Evolutionary conservation across 208 protist genomes (phyloP), one percentile per base, ranked within the genome.

Genomic region (Trypanosoma conorhini): DNA sequence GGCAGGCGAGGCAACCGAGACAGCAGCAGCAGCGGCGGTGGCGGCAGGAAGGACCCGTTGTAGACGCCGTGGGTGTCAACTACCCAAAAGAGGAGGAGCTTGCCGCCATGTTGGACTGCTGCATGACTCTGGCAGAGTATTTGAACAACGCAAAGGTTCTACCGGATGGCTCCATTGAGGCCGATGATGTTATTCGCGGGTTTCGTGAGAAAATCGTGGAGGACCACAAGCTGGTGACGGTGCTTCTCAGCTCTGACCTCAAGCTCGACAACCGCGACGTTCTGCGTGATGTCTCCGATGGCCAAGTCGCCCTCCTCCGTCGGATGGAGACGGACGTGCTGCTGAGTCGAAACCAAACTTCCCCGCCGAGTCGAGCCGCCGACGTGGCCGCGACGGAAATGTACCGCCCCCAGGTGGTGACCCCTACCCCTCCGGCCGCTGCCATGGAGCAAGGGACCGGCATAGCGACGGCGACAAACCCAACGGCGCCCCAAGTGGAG

Each of bases 101-200:
- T 22, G 71, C 86, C 1, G 71, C 72, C 17, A 96, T 96, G 90
- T 78, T 96, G 24, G 90, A 96, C 26, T 77, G 74, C 22, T 93
- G 87, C 70, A 77, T 89, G 48, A 77, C 84, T 24, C 79, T 96
- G 51, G 83, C 87, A 40, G 90, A 96, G 83, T 93, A 92, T 70
- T 67, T 93, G 13, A 78, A 84, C 63, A 89, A 90, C 63, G 74
- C 77, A 10, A 80, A 77, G 46, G 69, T 79, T 56, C 50, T 76
- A 31, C 38, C 59, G 12, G 79, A 87, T 15, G 79, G 74, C 31
- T 68, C 61, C 9, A 62, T 90, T 13, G 31, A 51, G 13, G 52
- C 58, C 26, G 87, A 96, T 62, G 87, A 93, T 26, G 79, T 96
- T 55, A 73, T 92, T 54, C 35, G 62, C 28, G 77, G 82, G 22